Evolutionary conservation across 2,329 filamentous ascomycete genomes (phyloP), one percentile per base, ranked within the genome.

Genomic region (Ceratocystis diversiconidia): DNA sequence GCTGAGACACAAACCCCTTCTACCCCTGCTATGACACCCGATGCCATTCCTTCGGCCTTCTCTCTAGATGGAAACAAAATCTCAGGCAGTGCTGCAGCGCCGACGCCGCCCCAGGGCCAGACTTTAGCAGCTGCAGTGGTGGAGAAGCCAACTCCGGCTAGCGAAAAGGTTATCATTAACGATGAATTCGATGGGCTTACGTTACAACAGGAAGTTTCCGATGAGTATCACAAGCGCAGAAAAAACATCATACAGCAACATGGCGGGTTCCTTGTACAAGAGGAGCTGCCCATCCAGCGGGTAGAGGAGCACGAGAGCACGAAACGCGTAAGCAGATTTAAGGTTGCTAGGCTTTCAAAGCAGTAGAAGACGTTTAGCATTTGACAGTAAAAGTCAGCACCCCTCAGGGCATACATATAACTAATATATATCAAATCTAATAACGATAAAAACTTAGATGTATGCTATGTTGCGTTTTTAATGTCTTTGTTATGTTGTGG

Each of bases 171-270:
- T 10, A 36, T 67, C 12, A 61, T 65, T 22, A 61, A 67, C 30
- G 75, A 1, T 65, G 66, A 68, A 70, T 1, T 69, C 69, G 83
- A 88, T 69, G 86, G 89, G 69, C 78, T 92, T 48, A 79, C 92
- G 62, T 82, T 66, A 28, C 64, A 88, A 64, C 85, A 89, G 68
- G 88, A 95, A 73, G 85, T 95, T 15, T 86, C 89, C 6, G 83
- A 84, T 46, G 89, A 95, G 72, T 95, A 95, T 74, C 88, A 95
- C 73, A 85, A 84, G 57, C 80, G 89, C 74, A 87, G 92, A 22
- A 95, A 92, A 73, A 84, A 83, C 71, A 86, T 95, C 75, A 91
- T 96, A 64, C 85, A 90, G 70, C 82, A 85, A 70, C 85, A 94
- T 70, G 91, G 91, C 63, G 91, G 91, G 2, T 95, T 96, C 73